Percentiles rank a stretch among this genome's conserved stretches.
Evolutionary conservation across 805 yeast genomes (phyloP).

Genomic region (Wickerhamomyces alni): DNA sequence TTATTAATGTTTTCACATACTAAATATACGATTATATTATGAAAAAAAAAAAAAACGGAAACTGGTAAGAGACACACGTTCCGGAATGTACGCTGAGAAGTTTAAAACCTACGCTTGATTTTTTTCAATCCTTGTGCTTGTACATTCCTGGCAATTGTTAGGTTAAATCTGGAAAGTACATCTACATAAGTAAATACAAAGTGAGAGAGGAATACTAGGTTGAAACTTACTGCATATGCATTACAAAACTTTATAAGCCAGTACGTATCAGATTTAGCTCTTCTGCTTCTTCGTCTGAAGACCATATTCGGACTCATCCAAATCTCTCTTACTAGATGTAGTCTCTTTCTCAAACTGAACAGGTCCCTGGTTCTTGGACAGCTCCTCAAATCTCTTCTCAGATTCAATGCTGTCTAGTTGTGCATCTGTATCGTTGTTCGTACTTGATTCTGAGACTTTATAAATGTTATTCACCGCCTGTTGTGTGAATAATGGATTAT

Average conservation of each 20-base stretch:
- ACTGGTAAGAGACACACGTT: not conserved
- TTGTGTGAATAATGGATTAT: constrained; percentile 51
- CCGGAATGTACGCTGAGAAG: not conserved
- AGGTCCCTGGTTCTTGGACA: constrained; percentile 28
- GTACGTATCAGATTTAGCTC: no score
- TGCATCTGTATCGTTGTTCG: constrained; percentile 17
- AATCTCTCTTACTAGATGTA: constrained; percentile 3
- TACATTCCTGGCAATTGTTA: no score
- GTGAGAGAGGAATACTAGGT: no score
- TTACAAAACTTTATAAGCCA: no score
- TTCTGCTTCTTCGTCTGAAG: constrained; percentile 16
- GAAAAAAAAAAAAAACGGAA: no score
- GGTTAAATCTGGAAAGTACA: no score
- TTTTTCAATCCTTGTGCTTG: no score
- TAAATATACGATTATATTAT: no score
- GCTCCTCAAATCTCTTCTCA: constrained; percentile 17
- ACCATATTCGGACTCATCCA: constrained; percentile 19
- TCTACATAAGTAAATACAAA: not conserved
- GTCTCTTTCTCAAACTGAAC: constrained; percentile 39
- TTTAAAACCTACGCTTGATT: no score
- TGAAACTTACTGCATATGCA: no score
- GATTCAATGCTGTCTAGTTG: constrained; percentile 9
- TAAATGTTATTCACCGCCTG: constrained; percentile 46
- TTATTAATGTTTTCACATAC: no score
- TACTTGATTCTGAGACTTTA: constrained; percentile 26